Evolutionary conservation across 768 basidiomycete genomes (phyloP), one percentile per base, ranked within the genome.

Genomic region (Cyclocybe cylindracea): DNA sequence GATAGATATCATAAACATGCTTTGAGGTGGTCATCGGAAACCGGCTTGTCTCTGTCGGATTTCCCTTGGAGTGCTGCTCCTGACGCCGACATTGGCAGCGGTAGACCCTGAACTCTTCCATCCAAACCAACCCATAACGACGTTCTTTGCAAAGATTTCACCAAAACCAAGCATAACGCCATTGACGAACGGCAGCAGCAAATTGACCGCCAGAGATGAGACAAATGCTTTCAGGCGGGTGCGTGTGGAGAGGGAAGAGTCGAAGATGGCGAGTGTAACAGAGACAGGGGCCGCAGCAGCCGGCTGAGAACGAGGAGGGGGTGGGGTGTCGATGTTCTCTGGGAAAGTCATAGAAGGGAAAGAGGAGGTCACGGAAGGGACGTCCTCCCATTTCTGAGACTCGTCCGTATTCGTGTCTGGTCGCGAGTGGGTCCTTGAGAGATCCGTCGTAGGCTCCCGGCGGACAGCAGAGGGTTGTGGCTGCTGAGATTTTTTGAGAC

Each of bases 111-210:
- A 42, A 18, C 62, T 48, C 48, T 70, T 75, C 79, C 79, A 80
- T 6, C 79, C 79, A 57, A 81, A 67, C 75, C 78, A 79, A 16
- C 64, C 67, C 53, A 89, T 69, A 13, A 90, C 66, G n/a, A 89
- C 77, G 40, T 87, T 82, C 69, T 88, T 89, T 34, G 89, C 93
- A 64, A 94, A 93, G 44, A 96, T 89, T 69, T 96, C 94, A 37
- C 93, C 93, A 64, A 95, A 94, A n/a, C 93, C 93, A 45, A 94
- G 83, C 93, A 96, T 96, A 51, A 96, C 89, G 14, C 93, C 94
- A 57, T 95, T 96, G 7, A 96, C 80, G 67, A 96, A 96, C 0
- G 93, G 93, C 36, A 96, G 77, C 1, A 89, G 65, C 55, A 96
- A 66, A 66, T 96, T 95, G 65, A 96, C 89, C 24, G 88, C 87